Evolutionary conservation across 352 stramenopile genomes (phyloP), one percentile per base, ranked within the genome.

Genomic region (Halophytophthora batemanensis): DNA sequence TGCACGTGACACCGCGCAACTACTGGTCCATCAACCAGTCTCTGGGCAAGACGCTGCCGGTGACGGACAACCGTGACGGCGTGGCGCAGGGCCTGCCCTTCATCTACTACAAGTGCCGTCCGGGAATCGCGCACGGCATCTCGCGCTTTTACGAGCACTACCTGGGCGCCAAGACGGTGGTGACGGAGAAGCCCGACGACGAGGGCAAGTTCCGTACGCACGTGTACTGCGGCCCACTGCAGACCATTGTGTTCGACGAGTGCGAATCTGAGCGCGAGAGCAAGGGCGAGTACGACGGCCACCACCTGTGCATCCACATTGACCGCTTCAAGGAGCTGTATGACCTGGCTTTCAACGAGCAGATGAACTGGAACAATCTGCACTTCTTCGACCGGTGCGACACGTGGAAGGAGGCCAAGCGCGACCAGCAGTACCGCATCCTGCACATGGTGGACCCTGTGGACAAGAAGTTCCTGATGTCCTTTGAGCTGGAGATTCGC

Each of bases 231-330:
- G 77, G 75, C 2, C 70, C 74, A 17, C 47, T 86, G 21, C 77
- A 88, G 53, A 50, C 71, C 7, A 78, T 88, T 21, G 62, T 88
- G 14, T 88, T 88, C 36, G 74, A 82, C 25, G 74, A 88, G 46
- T 63, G 68, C 18, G 67, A 81, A 54, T 64, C 68, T n/a, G 44
- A 78, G 55, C 64, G 55, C 22, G 66, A 77, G 47, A 78, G 39
- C 59, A 82, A 72, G 62, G 74, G 74, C 35, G 74, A 82, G 57
- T 88, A 88, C 55, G 77, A 88, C 53, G 77, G 77, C 31, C 75
- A 88, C 61, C 77, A 88, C 61, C 55, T 88, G 51, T 88, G 77
- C 59, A 82, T 88, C 54, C 74, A 88, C 58, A 86, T 88, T 23
- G 65, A 82, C 45, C 68, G 74, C 31, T 88, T 88, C 50, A 71